A percentile compares a stretch with the other conserved stretches of the same genome.
Conservation (phyloP, 2,329 filamentous ascomycete species). For the Penicillium paneum region DNA sequence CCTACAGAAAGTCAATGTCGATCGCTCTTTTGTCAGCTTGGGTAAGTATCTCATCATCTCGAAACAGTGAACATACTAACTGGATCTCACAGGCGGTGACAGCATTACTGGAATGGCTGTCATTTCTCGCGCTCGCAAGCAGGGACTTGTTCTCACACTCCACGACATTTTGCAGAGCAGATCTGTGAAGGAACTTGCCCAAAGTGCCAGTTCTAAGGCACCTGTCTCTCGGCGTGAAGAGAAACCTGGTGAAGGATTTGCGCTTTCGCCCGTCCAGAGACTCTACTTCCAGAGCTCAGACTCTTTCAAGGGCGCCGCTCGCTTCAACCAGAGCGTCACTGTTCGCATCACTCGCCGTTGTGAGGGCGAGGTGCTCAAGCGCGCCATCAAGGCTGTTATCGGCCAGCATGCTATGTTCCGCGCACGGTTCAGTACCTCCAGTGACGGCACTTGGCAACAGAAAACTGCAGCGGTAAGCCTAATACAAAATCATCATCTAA, state of each 20-base stretch:
- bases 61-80: slow-evolving; percentile 8
- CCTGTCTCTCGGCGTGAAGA: slow-evolving; percentile 22
- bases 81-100: slow-evolving; percentile 32
- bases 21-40: slow-evolving; percentile 38
- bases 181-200: slow-evolving; percentile 32
- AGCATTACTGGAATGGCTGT: slow-evolving; percentile 42
- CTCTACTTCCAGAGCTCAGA: slow-evolving; percentile 30
- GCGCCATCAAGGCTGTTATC: slow-evolving; percentile 30
- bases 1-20: slow-evolving; percentile 31
- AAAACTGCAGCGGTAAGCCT: slow-evolving; percentile 25
- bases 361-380: slow-evolving; percentile 22
- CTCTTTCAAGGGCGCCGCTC: slow-evolving; percentile 22
- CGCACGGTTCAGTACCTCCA: slow-evolving; percentile 26
- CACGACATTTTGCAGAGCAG: slow-evolving; percentile 36
- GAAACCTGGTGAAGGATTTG: slow-evolving; percentile 28
- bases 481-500: accelerated
- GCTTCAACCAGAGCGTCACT: slow-evolving; percentile 38
- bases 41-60: slow-evolving; percentile 23
- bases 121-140: slow-evolving; percentile 37
- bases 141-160: slow-evolving; percentile 33
- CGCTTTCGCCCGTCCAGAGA: slow-evolving; percentile 35
- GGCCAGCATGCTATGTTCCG: slow-evolving; percentile 38
- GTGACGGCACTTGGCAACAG: slow-evolving; percentile 29
- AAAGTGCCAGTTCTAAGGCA: slow-evolving; percentile 20
- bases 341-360: slow-evolving; percentile 29